Evolutionary conservation across 495 filamentous ascomycete genomes (phyloP), one percentile per base, ranked within the genome.

Genomic region (Schizothecium vesticola): DNA sequence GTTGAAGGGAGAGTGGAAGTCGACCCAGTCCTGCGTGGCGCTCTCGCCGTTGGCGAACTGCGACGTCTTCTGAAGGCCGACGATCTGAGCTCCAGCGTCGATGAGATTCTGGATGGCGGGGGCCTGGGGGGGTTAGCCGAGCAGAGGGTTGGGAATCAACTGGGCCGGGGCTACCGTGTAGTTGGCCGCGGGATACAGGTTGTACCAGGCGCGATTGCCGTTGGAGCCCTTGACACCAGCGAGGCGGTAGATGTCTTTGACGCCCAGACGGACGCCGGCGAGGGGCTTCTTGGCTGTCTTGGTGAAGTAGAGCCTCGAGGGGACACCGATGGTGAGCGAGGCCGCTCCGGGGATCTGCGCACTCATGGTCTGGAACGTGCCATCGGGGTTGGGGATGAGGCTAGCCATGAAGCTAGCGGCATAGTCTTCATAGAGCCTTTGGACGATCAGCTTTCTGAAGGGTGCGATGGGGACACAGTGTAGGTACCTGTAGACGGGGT

Each of bases 191-290:
- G 81, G 79, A 67, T 86, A 89, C 0, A 87, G 74, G 23, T 82
- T 73, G 63, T 86, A 84, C 78, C 81, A 88, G 0, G 85, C 86
- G 12, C 85, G 75, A 71, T 86, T 88, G 61, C 86, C 84, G 67
- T 83, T 80, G 31, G 82, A 81, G 0, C 82, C 85, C 65, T 82
- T 83, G 1, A 87, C 71, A 3, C 88, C 87, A 0, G 79, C 79
- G 11, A 90, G 73, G 29, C 86, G 79, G 73, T 83, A 87, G 61
- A 88, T 85, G 68, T 90, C 88, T 74, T 91, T 91, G 69, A 90
- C 77, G 1, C 82, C 86, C 3, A 89, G 67, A 12, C 88, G 79
- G n/a, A 84, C 72, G 8, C 86, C 85, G 6, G 80, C 79, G 5
- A 87, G 75, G 0, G 84, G 84, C 69, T 80, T 76, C 3, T 67